Base-by-base conservation (phyloP, 2,329 filamentous ascomycete genomes). In the Alternaria rosae region DNA sequence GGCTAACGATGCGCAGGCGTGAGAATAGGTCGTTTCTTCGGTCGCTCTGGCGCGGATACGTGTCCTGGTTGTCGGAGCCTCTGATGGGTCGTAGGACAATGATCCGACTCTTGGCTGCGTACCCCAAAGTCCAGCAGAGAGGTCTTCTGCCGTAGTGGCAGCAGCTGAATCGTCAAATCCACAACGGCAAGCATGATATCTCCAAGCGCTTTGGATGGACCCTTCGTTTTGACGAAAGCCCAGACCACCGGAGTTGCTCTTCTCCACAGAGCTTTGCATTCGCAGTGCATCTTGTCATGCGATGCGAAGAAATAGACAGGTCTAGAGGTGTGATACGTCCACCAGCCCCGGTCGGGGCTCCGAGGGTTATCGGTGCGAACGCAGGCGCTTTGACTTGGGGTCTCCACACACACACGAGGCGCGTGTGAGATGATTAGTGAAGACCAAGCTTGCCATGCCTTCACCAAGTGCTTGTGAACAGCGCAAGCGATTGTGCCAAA, bases 141-240 rank as follows among this genome's bases (percentile, higher is more conserved):
- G 94, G 3, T 96, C 90, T 73, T 95, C 92, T 92, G 95, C 95
- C 91, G 93, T 94, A 57, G 95, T 87, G 0, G 91, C 83, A 42
- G 95, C 77, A 0, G 86, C 92, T 3, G 89, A 92, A 0, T 92
- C 92, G 77, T 95, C 95, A 0, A 92, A 91, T 0, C 92, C 92
- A 3, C 92, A 90, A 95, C 93, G 0, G 92, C 92, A 20, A 94
- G 80, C 92, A 95, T 94, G 4, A 94, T 91, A 48, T 70, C 66
- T 32, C 88, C 86, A 10, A 95, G 80, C 0, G 92, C 92, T 20
- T 84, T 84, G 1, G 84, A 86, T 0, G 92, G 91, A 69, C 95
- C 91, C 58, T 91, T 87, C 0, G 91, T 93, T n/a, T 80, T 84
- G 12, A 82, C 82, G 0, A 7, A 94, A 82, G 1, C 92, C 92